These are phyloP conservation scores for Talaromyces rugulosus DNA, from an alignment of 2,329 filamentous ascomycete genomes.

Conservation along the genomic window DNA sequence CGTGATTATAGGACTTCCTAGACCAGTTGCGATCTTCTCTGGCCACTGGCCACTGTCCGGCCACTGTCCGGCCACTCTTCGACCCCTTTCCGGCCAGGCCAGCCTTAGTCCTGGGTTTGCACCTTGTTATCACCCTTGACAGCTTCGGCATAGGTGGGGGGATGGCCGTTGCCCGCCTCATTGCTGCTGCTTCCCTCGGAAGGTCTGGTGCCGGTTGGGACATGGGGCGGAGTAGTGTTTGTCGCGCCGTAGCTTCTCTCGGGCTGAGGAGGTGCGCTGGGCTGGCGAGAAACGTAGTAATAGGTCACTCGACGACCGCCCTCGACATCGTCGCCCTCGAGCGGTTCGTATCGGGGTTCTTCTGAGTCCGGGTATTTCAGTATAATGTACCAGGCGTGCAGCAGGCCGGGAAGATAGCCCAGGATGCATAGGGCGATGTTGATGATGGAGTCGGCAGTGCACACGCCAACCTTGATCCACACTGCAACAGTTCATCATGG, in stretches of 20 bases:
- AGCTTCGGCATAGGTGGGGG: constrained; percentile 86
- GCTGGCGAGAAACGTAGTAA: constrained; percentile 64
- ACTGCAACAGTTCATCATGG: constrained; percentile 51
- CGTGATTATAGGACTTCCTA: background rate
- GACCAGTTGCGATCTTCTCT: background rate
- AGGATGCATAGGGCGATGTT: constrained; percentile 86
- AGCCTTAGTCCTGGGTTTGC: constrained; percentile 59
- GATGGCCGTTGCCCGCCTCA: constrained; percentile 39
- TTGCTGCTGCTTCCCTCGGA: constrained; percentile 24
- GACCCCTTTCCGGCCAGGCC: background rate
- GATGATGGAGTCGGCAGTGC: constrained; percentile 86
- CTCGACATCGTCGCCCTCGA: constrained; percentile 44
- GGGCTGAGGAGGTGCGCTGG: constrained; percentile 28
- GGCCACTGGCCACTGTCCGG: background rate
- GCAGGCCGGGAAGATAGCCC: constrained; percentile 76
- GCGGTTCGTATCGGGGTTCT: constrained; percentile 62
- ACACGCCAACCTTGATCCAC: constrained; percentile 95
- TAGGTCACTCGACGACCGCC: constrained; percentile 59
- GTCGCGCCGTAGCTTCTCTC: constrained; percentile 38
- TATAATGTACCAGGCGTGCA: constrained; percentile 99
- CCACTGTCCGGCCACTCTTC: background rate
- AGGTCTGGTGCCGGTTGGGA: constrained; percentile 14
- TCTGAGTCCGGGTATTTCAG: constrained; percentile 75
- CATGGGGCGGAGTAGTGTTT: constrained; percentile 16
- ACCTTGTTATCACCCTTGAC: constrained; percentile 89